These are phyloP conservation scores for Trichoderma sp. DNA, from an alignment of 2,329 filamentous ascomycete species.

Conservation along the genomic window DNA sequence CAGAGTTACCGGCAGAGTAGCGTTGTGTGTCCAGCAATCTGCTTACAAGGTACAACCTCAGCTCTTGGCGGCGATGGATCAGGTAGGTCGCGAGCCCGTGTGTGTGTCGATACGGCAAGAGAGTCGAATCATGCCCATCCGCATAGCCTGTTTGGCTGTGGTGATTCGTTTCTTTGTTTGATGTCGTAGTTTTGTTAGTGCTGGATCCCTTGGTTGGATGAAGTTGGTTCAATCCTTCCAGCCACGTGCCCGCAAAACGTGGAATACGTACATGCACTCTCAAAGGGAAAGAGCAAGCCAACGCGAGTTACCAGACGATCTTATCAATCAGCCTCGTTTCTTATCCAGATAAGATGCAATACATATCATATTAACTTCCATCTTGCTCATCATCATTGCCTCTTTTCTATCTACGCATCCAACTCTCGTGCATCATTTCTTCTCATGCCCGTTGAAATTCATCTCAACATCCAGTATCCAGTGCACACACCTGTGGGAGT, in stretches of 20 bases:
- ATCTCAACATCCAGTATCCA: background rate
- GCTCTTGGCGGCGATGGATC: constrained; percentile 6
- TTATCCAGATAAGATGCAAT: background rate
- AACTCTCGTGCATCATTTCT: background rate
- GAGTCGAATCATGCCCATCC: background rate
- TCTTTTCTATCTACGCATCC: background rate
- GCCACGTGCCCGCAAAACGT: background rate
- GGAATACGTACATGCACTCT: background rate
- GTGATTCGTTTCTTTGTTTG: background rate
- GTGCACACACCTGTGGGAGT: background rate
- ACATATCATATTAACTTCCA: background rate
- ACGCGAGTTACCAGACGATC: background rate
- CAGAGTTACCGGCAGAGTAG: background rate
- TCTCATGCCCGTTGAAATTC: background rate
- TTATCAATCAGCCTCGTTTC: background rate
- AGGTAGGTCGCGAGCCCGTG: background rate
- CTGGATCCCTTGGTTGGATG: background rate
- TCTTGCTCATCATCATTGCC: background rate
- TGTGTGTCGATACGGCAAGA: background rate
- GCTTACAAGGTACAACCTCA: background rate
- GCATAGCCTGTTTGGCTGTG: background rate
- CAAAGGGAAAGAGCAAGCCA: background rate
- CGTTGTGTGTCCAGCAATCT: background rate
- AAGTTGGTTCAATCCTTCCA: background rate
- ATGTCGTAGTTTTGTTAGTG: background rate